Conservation (phyloP, 2,329 filamentous ascomycete genomes). For the Aspergillus caelatus region DNA sequence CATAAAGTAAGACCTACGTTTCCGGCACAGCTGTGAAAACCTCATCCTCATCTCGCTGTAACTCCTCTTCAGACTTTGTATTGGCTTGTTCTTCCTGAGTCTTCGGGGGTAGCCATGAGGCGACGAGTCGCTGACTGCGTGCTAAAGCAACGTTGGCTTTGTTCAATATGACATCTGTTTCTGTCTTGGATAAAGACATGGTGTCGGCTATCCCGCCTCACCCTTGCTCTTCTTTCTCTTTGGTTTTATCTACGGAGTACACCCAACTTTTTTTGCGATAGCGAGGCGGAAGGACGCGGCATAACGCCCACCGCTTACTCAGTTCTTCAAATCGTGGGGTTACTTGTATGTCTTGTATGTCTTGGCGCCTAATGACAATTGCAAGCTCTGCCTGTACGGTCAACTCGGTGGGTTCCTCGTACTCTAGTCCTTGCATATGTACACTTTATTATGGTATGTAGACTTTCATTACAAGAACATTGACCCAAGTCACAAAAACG, state of each 20-base stretch:
- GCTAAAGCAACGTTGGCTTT: constrained; percentile 57
- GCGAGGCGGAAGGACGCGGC: constrained; percentile 13
- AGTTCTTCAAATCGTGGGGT: too few species aligned
- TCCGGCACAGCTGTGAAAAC: constrained; percentile 58
- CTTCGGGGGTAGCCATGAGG: constrained; percentile 59
- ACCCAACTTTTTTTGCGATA: constrained; percentile 14
- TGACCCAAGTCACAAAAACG: not conserved
- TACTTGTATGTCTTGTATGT: not conserved
- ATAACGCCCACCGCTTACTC: constrained; percentile 9
- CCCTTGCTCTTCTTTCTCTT: not conserved
- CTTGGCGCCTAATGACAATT: not conserved
- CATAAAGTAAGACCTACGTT: constrained; percentile 44
- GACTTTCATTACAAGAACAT: not conserved
- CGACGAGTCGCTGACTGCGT: constrained; percentile 56
- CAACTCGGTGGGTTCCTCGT: not conserved
- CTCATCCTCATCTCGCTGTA: constrained; percentile 57
- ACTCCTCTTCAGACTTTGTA: constrained; percentile 47
- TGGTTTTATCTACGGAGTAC: not conserved
- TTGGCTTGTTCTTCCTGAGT: constrained; percentile 41
- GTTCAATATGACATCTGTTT: constrained; percentile 60
- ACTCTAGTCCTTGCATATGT: not conserved
- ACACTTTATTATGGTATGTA: not conserved
- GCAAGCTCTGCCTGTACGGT: not conserved
- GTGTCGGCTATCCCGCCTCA: not conserved
- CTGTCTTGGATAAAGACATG: constrained; percentile 40